Evolutionary conservation across 768 basidiomycete species (phyloP), one percentile per base, ranked within the genome.

Genomic region (Rhodotorula taiwanensis): DNA sequence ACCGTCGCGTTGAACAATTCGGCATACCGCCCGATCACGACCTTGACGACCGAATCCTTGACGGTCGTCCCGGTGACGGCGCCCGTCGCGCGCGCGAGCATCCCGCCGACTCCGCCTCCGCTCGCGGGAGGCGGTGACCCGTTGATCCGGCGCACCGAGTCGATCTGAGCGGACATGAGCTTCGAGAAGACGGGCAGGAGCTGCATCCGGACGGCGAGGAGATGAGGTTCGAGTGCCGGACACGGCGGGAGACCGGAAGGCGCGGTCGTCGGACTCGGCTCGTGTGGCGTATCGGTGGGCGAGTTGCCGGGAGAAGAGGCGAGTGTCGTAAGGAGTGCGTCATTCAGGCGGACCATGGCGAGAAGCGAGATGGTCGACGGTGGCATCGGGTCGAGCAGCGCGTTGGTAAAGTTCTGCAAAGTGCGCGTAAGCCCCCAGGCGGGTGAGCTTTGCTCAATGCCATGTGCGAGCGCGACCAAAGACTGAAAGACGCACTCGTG

Each of bases 101-200:
- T 87, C 84, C 72, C 85, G 85, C 41, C 86, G 80, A 39, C 77
- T 75, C 60, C 79, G 77, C 27, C 71, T 41, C 67, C 72, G 73
- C 69, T 30, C 57, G 64, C 28, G 70, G 58, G 71, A 18, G 67
- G 67, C 0, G 83, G 78, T 20, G 86, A 85, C 70, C 92, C 93
- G 2, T 87, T 87, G 30, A 92, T 75, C 74, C 83, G 87, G 75
- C 86, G 91, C 63, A 98, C 76, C 33, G 84, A 81, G 20, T 93
- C 90, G 49, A 86, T 79, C 68, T 98, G 84, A 25, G 86, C 84
- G 28, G 86, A 82, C 84, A 97, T 87, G 34, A 81, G 82, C 72
- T 88, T 93, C 73, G 93, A 87, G 76, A 94, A 98, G 8, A 87
- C 79, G 3, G 94, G 95, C 90, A 92, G 98, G 80, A 98, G 83